Conservation (phyloP, 257 asterid genomes). For the Cynanchum wilfordii region DNA sequence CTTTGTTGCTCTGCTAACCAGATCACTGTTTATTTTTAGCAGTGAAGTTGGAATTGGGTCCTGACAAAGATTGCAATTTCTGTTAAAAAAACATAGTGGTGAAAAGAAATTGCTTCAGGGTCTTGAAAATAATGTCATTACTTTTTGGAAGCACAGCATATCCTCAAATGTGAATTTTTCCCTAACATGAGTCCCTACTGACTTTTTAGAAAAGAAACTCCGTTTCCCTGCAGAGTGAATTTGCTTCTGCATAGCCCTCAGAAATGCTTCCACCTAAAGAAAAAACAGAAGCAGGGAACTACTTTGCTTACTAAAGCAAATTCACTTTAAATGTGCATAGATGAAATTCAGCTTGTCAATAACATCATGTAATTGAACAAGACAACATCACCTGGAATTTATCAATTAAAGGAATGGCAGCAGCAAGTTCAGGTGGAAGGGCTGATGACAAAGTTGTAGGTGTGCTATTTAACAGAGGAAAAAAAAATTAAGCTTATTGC, state of each 20-base stretch:
- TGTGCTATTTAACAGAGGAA: constrained; percentile 51
- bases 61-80: constrained; percentile 43
- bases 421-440: constrained; percentile 88
- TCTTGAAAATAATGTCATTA: constrained; percentile 24
- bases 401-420: constrained; percentile 85
- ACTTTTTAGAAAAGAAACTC: constrained; percentile 80
- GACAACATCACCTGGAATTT: constrained; percentile 67
- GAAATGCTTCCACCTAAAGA: constrained; percentile 80
- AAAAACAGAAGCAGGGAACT: constrained; percentile 12
- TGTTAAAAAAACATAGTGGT: constrained; percentile 7
- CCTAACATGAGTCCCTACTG: constrained; percentile 64
- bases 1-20: constrained; percentile 77
- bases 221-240: constrained; percentile 78
- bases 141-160: constrained; percentile 96
- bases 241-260: constrained; percentile 98
- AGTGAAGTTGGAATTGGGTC: constrained; percentile 89
- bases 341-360: background rate
- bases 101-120: background rate
- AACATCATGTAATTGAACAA: background rate
- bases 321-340: background rate
- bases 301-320: background rate
- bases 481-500: constrained; percentile 2
- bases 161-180: constrained; percentile 92
- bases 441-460: constrained; percentile 70
- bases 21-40: constrained; percentile 72